phyloP scores from a whole-genome alignment of 2,329 filamentous ascomycete genomes.

The Pseudocercospora vitis region DNA sequence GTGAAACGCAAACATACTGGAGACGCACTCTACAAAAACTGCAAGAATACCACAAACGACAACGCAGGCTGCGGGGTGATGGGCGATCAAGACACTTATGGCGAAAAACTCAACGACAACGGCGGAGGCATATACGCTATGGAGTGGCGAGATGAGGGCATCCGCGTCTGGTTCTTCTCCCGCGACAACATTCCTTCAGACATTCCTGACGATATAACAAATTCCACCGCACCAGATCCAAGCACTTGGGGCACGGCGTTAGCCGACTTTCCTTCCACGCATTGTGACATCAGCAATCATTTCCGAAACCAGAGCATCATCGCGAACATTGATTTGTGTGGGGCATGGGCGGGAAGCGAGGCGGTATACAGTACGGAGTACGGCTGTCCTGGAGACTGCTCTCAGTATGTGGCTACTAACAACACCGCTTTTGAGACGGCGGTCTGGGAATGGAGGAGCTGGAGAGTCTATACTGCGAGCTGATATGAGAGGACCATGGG shows the following conservation, averaged over 20 bases:
- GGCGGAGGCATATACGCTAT: conserved; percentile 39
- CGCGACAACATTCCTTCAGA: conserved; percentile 36
- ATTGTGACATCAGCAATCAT: conserved; percentile 39
- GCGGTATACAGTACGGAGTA: conserved; percentile 32
- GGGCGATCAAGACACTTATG: conserved; percentile 32
- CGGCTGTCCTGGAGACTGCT: conserved; percentile 36
- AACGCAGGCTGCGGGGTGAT: conserved; percentile 36
- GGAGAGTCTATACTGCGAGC: conserved; percentile 38
- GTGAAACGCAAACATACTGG: conserved; percentile 36
- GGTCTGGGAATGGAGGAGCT: conserved; percentile 42
- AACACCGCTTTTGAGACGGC: conserved; percentile 36
- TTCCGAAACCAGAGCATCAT: conserved; percentile 41
- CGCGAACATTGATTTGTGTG: conserved; percentile 43
- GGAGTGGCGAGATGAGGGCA: conserved; percentile 34
- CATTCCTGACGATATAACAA: conserved; percentile 41
- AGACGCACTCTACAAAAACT: conserved; percentile 30
- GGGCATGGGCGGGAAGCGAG: conserved; percentile 37
- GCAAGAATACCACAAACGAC: conserved; percentile 28
- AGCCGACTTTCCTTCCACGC: conserved; percentile 60
- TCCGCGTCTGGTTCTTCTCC: conserved; percentile 39
- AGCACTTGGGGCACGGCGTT: conserved; percentile 61
- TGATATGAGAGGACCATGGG: no score
- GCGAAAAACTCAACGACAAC: conserved; percentile 34
- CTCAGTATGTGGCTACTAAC: conserved; percentile 36
- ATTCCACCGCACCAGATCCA: conserved; percentile 54